Evolutionary conservation across 1,284 basidiomycete species (phyloP), one percentile per base, ranked within the genome.

Genomic region (Cystobasidium sp.): DNA sequence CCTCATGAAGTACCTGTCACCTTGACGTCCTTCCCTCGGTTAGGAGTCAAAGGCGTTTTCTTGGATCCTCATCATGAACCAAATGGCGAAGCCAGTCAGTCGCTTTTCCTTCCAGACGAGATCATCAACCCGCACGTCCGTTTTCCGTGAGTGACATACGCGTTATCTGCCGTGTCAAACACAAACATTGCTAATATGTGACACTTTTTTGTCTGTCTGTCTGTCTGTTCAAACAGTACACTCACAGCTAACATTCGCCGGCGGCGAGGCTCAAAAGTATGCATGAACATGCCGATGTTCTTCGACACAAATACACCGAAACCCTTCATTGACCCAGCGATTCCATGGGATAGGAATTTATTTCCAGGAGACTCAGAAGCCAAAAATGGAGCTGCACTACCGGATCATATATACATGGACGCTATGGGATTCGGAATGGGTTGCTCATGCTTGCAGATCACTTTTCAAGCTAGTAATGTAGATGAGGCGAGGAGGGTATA

Each of bases 381-480:
- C 1, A 91, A 90, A 82, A 86, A 89, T 73, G 94, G 93, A 5
- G 93, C 93, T 10, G 95, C 94, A 10, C 86, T 92, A 64, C 85
- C 86, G 14, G 90, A 96, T 82, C 94, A 98, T 83, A 94, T 99
- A 78, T 99, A 99, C 83, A 88, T 99, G 86, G 97, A 99, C 83
- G 95, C 97, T 1, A 98, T 98, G 97, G 96, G 95, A 31, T 99
- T 99, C 82, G 97, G 97, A 56, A 99, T 98, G 96, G 97, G 97
- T 3, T 98, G 96, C 80, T 97, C 93, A 81, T 99, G 97, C 83
- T 85, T 99, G 65, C 97, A 99, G 81, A 87, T 99, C 77, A 99
- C 97, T 3, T 97, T 99, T 85, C 97, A 99, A 83, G 91, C 94
- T 0, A 96, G 92, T 83, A 93, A 94, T 82, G 89, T 99, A 39